Base-by-base conservation (phyloP, 768 basidiomycete genomes). In the Suillus fuscotomentosus region DNA sequence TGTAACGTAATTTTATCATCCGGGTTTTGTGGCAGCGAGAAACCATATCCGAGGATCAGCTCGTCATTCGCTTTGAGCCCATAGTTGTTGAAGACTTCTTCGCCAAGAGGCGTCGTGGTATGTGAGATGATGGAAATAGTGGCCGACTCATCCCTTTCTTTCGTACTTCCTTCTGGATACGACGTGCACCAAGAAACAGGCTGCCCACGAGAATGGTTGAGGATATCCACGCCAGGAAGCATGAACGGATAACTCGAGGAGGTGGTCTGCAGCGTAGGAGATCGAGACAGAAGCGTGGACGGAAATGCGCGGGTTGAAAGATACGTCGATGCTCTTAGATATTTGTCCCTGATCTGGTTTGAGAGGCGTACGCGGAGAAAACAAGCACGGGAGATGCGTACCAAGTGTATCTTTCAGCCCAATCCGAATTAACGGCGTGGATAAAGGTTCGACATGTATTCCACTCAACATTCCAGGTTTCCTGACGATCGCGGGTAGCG, bases 251-350 rank as follows among this genome's bases (percentile, higher is more conserved):
- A 82, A 0, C 89, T 86, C 9, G 81, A 75, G 0, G 83, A 5
- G 75, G 0, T 82, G 14, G 82, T 74, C 38, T 82, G 71, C 10
- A 90, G 79, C 0, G 87, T 81, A 7, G 89, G 86, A 0, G 56
- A 50, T 70, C 81, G 22, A 73, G 86, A 86, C 36, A 97, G 82
- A 24, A 98, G 77, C 8, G 87, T 86, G 0, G 95, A 97, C 0
- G 95, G 93, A 71, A 97, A 98, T 0, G 94, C 91, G 60, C 96
- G 86, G 1, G 95, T 96, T 1, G 93, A 93, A 43, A 94, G 79
- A 71, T 92, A 88, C 0, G 91, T 94, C 7, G 89, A 80, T 1
- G 91, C 87, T 1, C 84, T 83, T 3, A 92, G 78, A 73, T 92
- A 96, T 31, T 76, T 72, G 31, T 89, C 84, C 91, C 94, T 95